A percentile compares a stretch with the other conserved stretches of the same genome.
These are phyloP conservation scores for Myxozyma lipomycoides DNA, from an alignment of 805 yeast genomes.

Conservation along the genomic window DNA sequence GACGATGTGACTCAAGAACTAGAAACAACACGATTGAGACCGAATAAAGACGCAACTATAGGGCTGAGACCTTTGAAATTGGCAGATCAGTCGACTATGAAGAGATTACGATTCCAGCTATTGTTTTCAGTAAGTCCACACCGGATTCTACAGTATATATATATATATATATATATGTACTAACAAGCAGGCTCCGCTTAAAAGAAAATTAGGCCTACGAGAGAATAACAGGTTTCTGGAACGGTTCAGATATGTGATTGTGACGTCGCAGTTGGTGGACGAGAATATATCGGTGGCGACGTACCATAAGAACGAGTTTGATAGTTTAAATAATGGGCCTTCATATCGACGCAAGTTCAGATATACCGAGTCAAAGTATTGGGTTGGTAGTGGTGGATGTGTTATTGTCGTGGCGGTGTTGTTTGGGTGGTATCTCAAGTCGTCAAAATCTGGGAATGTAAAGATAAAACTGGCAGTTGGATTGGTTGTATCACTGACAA, in stretches of 20 bases:
- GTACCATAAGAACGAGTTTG: slow-evolving; percentile 1
- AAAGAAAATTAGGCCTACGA: slow-evolving; percentile 10
- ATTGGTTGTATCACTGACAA: slow-evolving; percentile 9
- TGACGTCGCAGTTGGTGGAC: slow-evolving; percentile 48
- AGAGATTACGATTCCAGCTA: slow-evolving; percentile 17
- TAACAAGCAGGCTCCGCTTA: slow-evolving; percentile 15
- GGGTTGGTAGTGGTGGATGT: slow-evolving; percentile 40
- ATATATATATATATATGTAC: background rate
- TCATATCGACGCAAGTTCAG: background rate
- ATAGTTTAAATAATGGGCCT: background rate
- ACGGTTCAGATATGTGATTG: slow-evolving; percentile 49
- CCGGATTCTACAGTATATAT: background rate
- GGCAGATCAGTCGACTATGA: slow-evolving; percentile 13
- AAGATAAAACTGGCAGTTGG: slow-evolving; percentile 12
- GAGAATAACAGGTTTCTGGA: slow-evolving; percentile 44
- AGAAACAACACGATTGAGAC: too few species aligned
- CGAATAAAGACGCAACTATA: background rate
- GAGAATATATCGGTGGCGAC: slow-evolving; percentile 31
- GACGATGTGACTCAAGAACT: too few species aligned
- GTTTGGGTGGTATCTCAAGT: slow-evolving; percentile 32
- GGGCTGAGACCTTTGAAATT: slow-evolving; percentile 11
- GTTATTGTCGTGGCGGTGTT: slow-evolving; percentile 36
- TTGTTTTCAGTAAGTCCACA: slow-evolving; percentile 20
- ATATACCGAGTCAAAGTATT: slow-evolving; percentile 19
- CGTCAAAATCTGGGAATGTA: slow-evolving; percentile 1